phyloP scores from a whole-genome alignment of 805 yeast species.

The Tetrapisispora namnaoensis region DNA sequence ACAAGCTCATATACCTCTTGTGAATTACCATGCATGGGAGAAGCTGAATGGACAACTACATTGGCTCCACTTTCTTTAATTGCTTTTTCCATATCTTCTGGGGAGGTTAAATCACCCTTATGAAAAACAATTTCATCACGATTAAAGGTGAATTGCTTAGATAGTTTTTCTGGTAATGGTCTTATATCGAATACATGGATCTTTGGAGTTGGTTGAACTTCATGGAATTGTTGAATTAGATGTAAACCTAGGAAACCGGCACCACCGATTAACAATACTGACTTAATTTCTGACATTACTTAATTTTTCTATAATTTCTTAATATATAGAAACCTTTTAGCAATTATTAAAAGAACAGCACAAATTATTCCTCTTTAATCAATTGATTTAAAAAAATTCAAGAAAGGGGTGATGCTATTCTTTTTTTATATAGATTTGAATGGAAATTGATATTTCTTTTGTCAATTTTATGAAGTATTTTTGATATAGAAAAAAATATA shows the following conservation, averaged over 20 bases:
- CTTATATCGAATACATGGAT: constrained; percentile 88
- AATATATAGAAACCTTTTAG: neutral
- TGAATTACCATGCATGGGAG: constrained; percentile 88
- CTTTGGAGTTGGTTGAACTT: constrained; percentile 51
- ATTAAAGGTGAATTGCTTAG: constrained; percentile 68
- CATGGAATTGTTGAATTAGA: constrained; percentile 73
- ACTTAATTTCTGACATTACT: constrained; percentile 12
- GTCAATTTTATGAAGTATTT: neutral
- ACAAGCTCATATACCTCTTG: constrained; percentile 79
- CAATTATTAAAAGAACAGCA: neutral
- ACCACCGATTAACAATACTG: constrained; percentile 85
- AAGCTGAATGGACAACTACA: constrained; percentile 89
- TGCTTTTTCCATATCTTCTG: constrained; percentile 56
- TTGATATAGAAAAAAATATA: too few relatives aligned
- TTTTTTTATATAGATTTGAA: too few relatives aligned
- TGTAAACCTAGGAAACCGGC: constrained; percentile 92
- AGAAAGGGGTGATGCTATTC: neutral
- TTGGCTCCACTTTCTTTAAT: constrained; percentile 49
- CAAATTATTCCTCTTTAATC: neutral
- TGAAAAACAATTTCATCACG: constrained; percentile 47
- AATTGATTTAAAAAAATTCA: neutral
- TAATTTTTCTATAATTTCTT: neutral
- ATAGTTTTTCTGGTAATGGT: constrained; percentile 64
- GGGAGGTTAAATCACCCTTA: constrained; percentile 77
- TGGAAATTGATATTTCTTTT: neutral